phyloP scores from a whole-genome alignment of 2,329 filamentous ascomycete genomes.

The Escovopsis sp. region DNA sequence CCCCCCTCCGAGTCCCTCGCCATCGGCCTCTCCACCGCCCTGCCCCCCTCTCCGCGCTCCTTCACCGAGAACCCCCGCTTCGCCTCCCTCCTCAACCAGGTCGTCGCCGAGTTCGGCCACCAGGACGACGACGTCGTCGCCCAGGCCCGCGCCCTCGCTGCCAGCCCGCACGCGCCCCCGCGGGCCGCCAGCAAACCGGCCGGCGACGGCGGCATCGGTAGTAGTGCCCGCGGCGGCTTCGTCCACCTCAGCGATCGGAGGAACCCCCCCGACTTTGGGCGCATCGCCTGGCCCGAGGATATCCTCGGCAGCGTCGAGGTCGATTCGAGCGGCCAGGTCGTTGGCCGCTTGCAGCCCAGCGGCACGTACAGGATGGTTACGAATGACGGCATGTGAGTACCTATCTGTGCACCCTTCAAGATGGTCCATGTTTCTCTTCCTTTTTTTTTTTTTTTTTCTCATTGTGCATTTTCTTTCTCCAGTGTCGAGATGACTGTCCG shows the following conservation, averaged over 20 bases:
- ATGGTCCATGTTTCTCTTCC: neutral
- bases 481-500: too few relatives aligned
- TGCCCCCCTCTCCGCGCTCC: constrained; percentile 46
- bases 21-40: constrained; percentile 40
- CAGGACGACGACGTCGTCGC: constrained; percentile 38
- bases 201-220: constrained; percentile 44
- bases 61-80: constrained; percentile 46
- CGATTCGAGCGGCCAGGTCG: constrained; percentile 37
- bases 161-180: constrained; percentile 36
- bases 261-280: constrained; percentile 50
- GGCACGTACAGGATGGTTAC: constrained; percentile 50
- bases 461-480: too few relatives aligned
- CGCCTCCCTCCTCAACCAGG: constrained; percentile 40
- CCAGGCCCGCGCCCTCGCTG: constrained; percentile 45
- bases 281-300: constrained; percentile 55
- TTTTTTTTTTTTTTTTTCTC: too few relatives aligned
- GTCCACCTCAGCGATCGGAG: constrained; percentile 49
- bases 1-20: constrained; percentile 39
- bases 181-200: constrained; percentile 41
- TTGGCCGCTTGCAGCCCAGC: constrained; percentile 42
- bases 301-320: constrained; percentile 55
- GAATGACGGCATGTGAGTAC: constrained; percentile 53
- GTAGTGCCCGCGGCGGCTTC: constrained; percentile 43
- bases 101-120: constrained; percentile 38
- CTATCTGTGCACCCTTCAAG: too few relatives aligned